Evolutionary conservation across 2,329 filamentous ascomycete species (phyloP).

Genomic region (Aureobasidium sp.): DNA sequence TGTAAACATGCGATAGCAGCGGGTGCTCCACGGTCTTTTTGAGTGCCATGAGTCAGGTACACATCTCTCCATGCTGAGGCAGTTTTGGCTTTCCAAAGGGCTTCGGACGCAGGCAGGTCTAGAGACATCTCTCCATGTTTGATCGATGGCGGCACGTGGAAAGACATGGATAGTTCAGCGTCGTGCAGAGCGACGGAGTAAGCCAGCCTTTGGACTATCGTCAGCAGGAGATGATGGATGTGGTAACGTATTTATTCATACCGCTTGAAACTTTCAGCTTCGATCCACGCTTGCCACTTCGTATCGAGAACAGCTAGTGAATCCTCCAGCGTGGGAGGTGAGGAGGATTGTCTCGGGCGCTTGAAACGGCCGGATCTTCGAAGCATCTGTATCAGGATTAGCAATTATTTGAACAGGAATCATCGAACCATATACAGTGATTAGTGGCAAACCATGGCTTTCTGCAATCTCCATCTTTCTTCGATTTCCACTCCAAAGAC

Average conservation of each 20-base stretch:
- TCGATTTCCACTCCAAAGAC: constrained; percentile 48
- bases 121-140: constrained; percentile 5
- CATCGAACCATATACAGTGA: background rate
- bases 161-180: background rate
- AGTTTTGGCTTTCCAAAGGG: background rate
- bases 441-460: constrained; percentile 39
- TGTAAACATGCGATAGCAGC: background rate
- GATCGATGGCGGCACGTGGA: background rate
- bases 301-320: constrained; percentile 46
- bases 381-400: background rate
- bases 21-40: background rate
- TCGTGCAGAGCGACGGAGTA: background rate
- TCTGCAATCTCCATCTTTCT: constrained; percentile 49
- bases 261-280: constrained; percentile 57
- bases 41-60: background rate
- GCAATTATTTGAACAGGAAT: background rate
- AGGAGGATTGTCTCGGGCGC: background rate
- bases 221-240: no score
- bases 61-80: background rate
- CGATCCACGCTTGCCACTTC: constrained; percentile 57
- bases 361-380: background rate
- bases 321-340: constrained; percentile 35
- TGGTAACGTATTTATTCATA: background rate
- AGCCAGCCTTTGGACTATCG: background rate
- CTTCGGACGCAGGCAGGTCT: background rate